phyloP scores from a whole-genome alignment of 2,329 filamentous ascomycete genomes.

The Fusarium nelsonii region DNA sequence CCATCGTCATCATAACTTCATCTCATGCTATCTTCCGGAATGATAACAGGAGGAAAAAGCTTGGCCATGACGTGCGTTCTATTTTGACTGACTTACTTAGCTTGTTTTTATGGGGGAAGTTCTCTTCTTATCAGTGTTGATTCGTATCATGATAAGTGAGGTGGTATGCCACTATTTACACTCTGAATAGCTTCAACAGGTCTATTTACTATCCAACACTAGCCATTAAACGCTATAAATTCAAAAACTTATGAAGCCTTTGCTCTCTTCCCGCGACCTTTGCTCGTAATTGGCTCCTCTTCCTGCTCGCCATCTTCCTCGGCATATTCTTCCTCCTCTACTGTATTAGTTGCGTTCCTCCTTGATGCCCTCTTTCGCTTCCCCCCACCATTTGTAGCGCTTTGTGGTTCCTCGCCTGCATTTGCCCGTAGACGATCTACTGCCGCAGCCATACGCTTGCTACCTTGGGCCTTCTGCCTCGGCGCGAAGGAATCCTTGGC shows the following conservation, averaged over 20 bases:
- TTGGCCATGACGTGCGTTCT: no score
- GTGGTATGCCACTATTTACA: no score
- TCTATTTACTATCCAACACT: background rate
- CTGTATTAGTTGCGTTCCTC: conserved; percentile 29
- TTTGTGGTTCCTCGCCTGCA: conserved; percentile 28
- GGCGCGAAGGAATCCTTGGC: conserved; percentile 77
- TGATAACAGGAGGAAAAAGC: background rate
- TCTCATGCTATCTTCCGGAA: background rate
- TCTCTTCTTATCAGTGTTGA: no score
- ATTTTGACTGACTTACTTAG: no score
- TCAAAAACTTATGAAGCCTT: conserved; percentile 32
- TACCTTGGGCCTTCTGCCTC: conserved; percentile 72
- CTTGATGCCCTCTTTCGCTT: conserved; percentile 46
- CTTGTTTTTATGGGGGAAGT: no score
- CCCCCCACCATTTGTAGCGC: conserved; percentile 20
- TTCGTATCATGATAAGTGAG: no score
- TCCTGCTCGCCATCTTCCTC: conserved; percentile 33
- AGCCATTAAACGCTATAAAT: background rate
- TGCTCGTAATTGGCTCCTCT: conserved; percentile 13
- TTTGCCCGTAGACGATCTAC: conserved; percentile 72
- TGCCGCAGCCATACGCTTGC: conserved; percentile 80
- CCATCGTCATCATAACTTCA: background rate
- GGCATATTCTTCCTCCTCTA: conserved; percentile 32
- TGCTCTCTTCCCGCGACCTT: conserved; percentile 35
- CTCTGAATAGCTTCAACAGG: no score